These are phyloP conservation scores for Yamadazyma buinensis DNA, from an alignment of 1,139 yeast genomes.

Conservation along the genomic window DNA sequence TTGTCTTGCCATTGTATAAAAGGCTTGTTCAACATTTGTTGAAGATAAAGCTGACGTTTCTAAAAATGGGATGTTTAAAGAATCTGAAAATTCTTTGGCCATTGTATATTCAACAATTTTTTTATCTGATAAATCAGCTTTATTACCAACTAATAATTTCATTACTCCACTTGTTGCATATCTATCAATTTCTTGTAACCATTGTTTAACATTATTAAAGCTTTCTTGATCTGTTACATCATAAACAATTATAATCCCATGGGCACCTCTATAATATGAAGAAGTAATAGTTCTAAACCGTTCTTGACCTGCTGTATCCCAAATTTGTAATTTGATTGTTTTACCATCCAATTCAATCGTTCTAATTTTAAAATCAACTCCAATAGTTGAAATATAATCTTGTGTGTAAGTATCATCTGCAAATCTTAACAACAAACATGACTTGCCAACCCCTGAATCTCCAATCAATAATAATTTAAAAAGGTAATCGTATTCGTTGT, in stretches of 20 bases:
- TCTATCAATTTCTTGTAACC: constrained; percentile 98
- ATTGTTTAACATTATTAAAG: constrained; percentile 94
- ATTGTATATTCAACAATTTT: constrained; percentile 94
- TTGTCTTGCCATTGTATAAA: constrained; percentile 97
- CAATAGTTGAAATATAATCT: constrained; percentile 95
- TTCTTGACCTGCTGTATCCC: constrained; percentile 99
- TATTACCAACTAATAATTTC: constrained; percentile 94
- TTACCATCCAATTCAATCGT: constrained; percentile 96
- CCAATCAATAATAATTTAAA: constrained; percentile 93
- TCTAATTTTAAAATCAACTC: constrained; percentile 97
- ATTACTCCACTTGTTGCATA: constrained; percentile 97
- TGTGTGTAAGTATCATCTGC: constrained; percentile 98
- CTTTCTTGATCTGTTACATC: constrained; percentile 98
- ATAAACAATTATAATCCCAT: constrained; percentile 95
- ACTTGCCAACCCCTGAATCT: constrained; percentile 97
- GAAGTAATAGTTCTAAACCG: constrained; percentile 97
- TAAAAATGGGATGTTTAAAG: constrained; percentile 90
- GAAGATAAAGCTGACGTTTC: constrained; percentile 96
- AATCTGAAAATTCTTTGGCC: constrained; percentile 97
- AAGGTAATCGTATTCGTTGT: constrained; percentile 92
- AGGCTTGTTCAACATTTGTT: constrained; percentile 97
- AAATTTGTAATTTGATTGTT: constrained; percentile 93
- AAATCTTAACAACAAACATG: constrained; percentile 89
- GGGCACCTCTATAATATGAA: constrained; percentile 97
- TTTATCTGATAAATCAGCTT: constrained; percentile 91